Base-by-base conservation (phyloP, 179 eudicot species). In the Heliamphora pulchella region DNA sequence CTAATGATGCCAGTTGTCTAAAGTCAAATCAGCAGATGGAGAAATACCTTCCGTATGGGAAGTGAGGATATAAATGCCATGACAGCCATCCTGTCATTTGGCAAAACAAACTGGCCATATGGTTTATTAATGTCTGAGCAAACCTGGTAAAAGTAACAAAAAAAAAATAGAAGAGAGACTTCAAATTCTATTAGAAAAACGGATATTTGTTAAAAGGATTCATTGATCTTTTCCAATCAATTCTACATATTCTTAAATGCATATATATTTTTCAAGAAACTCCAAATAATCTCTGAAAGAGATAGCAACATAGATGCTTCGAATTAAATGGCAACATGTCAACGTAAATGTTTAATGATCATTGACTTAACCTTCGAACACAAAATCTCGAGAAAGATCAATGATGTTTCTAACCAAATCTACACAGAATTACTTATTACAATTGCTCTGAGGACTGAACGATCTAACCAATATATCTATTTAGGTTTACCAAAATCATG, bases 101-200 rank as follows among this genome's bases (percentile, higher is more conserved):
- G 93, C 82, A 95, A 87, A 76, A 93, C 87, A 83, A 89, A 95
- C 82, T 95, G 97, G 74, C 98, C 98, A 83, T 95, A 93, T 85
- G 98, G 98, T 80, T 95, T 95, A 85, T 95, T 93, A 81, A 95
- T 95, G 80, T 95, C 98, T 67, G 98, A 95, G 83, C 97, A 93
- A 81, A 95, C 93, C 98, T 95, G 85, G 17, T 39, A 13, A 69
- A 58, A 76, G 61, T n/a, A 55, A 67, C n/a, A n/a, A n/a, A 69
- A n/a, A 5, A 63, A 80, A 82, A 22, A 55, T 46, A 71, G 62
- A 75, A 18, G n/a, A 64, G 0, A 59, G 9, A 68, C 15, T 67
- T 75, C 43, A 46, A 18, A 65, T 17, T 47, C 71, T 14, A 41
- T 17, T 22, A 48, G 70, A 80, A 41, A 74, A 47, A 1, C 17